Evolutionary conservation across 192 early-diverging fungal species (phyloP), one percentile per base, ranked within the genome.

Genomic region (Dissophora ornata): DNA sequence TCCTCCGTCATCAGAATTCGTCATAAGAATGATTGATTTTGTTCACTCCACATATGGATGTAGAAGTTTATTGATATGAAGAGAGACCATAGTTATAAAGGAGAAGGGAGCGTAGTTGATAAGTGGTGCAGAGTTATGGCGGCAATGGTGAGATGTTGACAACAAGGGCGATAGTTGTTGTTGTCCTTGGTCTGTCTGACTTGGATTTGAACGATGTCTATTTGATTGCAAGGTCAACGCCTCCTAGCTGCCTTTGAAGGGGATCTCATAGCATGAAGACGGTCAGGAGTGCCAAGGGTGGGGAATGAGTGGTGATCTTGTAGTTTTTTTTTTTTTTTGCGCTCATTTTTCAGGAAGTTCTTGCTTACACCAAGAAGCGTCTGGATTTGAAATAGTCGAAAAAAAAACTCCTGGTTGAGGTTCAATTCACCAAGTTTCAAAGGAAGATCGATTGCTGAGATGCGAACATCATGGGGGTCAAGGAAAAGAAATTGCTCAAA

Each of bases 341-440:
- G 26, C 50, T 18, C 28, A n/a, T 52, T 52, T 26, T 57, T 40
- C 13, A 57, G 56, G n/a, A 18, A 26, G 1, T 44, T n/a, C 32
- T 33, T 55, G 52, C 29, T 55, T 26, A 21, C 25, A 12, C 11
- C 13, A 28, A 42, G 56, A 8, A 57, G 21, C 56, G 56, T 57
- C 56, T 36, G 48, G 38, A 52, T 25, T 40, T 63, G 48, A 24
- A 63, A 51, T 24, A 38, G 49, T 11, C 45, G 47, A 19, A 41
- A 63, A 50, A 63, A 63, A 29, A 52, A 52, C 15, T 63, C 61
- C 22, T 16, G 40, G 40, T 42, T 21, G 40, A 41, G 50, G 26
- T 26, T 45, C 51, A 52, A 49, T 19, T 42, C 62, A 40, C 25
- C n/a, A 33, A 65, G 24, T 2, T 44, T 41, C 30, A 51, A 41